These are phyloP conservation scores for Trichodelitschia bisporula DNA, from an alignment of 495 filamentous ascomycete genomes.

Conservation along the genomic window DNA sequence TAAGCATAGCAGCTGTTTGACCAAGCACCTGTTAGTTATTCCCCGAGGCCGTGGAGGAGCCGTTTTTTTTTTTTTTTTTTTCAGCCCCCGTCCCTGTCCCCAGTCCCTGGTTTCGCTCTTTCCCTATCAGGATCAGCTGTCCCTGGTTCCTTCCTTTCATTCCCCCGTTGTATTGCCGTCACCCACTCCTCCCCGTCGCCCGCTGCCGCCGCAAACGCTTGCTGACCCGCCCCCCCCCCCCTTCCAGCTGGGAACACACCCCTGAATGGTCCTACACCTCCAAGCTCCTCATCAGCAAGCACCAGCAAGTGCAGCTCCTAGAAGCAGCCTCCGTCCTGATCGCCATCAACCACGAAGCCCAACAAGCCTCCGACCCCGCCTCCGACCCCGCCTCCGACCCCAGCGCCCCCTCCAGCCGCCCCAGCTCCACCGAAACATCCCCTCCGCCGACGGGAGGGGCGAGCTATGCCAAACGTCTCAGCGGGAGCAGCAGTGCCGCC, in stretches of 20 bases:
- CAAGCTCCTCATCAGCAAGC: constrained; percentile 95
- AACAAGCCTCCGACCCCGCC: constrained; percentile 35
- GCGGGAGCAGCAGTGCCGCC: constrained; percentile 29
- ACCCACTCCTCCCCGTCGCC: no score
- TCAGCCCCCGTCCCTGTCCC: constrained; percentile 5
- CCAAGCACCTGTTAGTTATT: constrained; percentile 98
- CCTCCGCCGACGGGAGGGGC: constrained; percentile 30
- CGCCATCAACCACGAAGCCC: constrained; percentile 59
- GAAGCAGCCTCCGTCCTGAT: constrained; percentile 91
- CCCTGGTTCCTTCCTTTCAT: constrained; percentile 6
- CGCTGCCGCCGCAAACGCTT: no score
- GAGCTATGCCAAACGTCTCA: constrained; percentile 28
- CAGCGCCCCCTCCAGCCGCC: constrained; percentile 52
- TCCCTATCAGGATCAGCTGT: constrained; percentile 11
- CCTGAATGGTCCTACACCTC: constrained; percentile 95
- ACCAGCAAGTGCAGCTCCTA: constrained; percentile 93
- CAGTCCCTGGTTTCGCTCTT: constrained; percentile 2
- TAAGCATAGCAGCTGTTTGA: constrained; percentile 99
- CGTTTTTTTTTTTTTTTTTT: no score
- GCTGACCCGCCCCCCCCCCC: no score
- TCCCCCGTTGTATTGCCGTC: constrained; percentile 22
- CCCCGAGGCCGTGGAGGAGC: no score
- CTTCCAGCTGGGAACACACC: constrained; percentile 89
- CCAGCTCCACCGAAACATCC: constrained; percentile 42
- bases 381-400: constrained; percentile 68